Conservation (phyloP, 495 filamentous ascomycete species). For the Alectoria sarmentosa region DNA sequence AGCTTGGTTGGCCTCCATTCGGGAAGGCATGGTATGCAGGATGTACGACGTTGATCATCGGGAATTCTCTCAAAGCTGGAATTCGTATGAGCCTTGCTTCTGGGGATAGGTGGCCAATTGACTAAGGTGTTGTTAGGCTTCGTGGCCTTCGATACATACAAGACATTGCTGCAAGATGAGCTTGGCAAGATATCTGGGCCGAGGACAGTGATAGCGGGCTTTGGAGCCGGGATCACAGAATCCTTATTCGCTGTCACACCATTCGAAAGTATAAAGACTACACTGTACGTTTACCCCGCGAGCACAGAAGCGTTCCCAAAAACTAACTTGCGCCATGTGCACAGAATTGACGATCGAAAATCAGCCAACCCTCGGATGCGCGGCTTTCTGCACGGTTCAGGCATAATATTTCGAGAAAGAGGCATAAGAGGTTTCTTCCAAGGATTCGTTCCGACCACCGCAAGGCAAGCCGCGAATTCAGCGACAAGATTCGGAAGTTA, state of each 20-base stretch:
- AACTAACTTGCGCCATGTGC: background rate
- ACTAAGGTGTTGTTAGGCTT: constrained; percentile 53
- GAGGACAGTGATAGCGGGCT: constrained; percentile 84
- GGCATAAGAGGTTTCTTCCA: constrained; percentile 92
- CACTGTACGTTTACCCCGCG: constrained; percentile 48
- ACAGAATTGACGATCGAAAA: constrained; percentile 91
- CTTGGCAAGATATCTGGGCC: constrained; percentile 87
- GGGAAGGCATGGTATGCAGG: constrained; percentile 95
- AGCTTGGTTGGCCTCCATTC: constrained; percentile 94
- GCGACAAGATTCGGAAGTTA: constrained; percentile 86
- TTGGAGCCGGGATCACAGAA: constrained; percentile 91
- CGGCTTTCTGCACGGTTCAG: constrained; percentile 86
- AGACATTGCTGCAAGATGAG: constrained; percentile 70
- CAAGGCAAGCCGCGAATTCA: constrained; percentile 89
- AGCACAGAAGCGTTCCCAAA: background rate
- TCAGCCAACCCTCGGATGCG: constrained; percentile 76
- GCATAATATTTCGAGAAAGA: constrained; percentile 78
- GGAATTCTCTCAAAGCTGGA: constrained; percentile 92
- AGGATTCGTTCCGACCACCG: constrained; percentile 91
- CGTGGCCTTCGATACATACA: constrained; percentile 92
- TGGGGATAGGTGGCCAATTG: constrained; percentile 11
- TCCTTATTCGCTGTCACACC: constrained; percentile 91
- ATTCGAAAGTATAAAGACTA: constrained; percentile 97
- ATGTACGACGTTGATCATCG: constrained; percentile 93
- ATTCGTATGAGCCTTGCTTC: constrained; percentile 54